Percentiles rank a stretch among this genome's conserved stretches.
These are phyloP conservation scores for Russula dissimulans DNA, from an alignment of 768 basidiomycete species.

Conservation along the genomic window DNA sequence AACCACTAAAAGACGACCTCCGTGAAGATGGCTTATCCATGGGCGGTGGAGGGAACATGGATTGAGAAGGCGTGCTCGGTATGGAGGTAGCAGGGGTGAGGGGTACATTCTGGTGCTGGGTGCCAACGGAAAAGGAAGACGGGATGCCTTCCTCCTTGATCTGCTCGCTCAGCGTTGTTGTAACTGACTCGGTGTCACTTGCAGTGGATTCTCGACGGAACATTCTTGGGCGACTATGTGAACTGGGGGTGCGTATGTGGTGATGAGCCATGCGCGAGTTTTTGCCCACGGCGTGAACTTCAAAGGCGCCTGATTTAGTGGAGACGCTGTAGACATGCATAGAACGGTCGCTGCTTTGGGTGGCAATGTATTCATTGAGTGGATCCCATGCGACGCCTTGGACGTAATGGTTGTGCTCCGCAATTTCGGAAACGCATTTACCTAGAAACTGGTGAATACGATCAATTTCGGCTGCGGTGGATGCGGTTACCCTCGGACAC, in stretches of 20 bases:
- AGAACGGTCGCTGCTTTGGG: slow-evolving; percentile 91
- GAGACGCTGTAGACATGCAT: slow-evolving; percentile 91
- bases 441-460: slow-evolving; percentile 36
- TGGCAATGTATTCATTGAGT: slow-evolving; percentile 92
- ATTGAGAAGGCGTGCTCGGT: slow-evolving; percentile 51
- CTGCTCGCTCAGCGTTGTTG: slow-evolving; percentile 44
- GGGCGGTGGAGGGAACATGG: slow-evolving; percentile 54
- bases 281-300: slow-evolving; percentile 85
- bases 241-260: slow-evolving; percentile 65
- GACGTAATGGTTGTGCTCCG: slow-evolving; percentile 93
- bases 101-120: slow-evolving; percentile 32
- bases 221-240: slow-evolving; percentile 45
- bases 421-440: slow-evolving; percentile 80
- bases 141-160: slow-evolving; percentile 39
- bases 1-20: slow-evolving; percentile 63
- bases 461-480: neutral
- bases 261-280: slow-evolving; percentile 67
- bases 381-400: slow-evolving; percentile 99
- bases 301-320: slow-evolving; percentile 70
- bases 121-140: slow-evolving; percentile 23
- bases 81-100: slow-evolving; percentile 64
- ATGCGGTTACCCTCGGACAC: slow-evolving; percentile 39
- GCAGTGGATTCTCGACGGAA: slow-evolving; percentile 62
- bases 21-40: slow-evolving; percentile 57
- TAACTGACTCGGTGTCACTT: slow-evolving; percentile 66